Conservation (phyloP, 2,329 filamentous ascomycete species). For the Fusarium sp. region DNA sequence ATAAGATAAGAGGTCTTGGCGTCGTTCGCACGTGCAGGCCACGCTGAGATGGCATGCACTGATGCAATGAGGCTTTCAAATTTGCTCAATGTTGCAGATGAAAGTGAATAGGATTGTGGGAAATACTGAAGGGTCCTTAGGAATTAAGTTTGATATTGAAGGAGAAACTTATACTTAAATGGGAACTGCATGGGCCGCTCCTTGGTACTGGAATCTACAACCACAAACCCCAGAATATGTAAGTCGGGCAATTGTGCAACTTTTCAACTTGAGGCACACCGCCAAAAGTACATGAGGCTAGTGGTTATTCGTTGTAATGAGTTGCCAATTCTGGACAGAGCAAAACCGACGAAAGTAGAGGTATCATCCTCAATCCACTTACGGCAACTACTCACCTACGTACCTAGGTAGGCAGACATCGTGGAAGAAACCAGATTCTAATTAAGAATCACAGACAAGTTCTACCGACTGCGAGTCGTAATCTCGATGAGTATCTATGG, state of each 20-base stretch:
- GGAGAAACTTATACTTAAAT: background rate
- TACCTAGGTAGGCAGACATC: background rate
- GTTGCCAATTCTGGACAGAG: background rate
- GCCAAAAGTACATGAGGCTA: background rate
- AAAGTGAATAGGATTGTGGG: background rate
- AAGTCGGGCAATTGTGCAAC: background rate
- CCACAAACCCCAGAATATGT: background rate
- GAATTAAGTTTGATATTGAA: background rate
- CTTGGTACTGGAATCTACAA: background rate
- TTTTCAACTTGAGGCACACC: background rate
- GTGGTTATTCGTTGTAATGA: background rate
- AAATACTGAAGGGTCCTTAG: background rate
- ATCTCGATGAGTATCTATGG: background rate
- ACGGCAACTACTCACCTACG: background rate
- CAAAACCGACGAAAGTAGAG: background rate
- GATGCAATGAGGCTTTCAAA: background rate
- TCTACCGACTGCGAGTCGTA: background rate
- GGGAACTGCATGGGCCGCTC: background rate
- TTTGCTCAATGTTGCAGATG: background rate
- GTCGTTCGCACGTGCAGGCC: background rate
- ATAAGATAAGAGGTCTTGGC: conserved; percentile 38
- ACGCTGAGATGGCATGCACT: background rate
- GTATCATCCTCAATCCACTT: background rate
- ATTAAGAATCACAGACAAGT: background rate
- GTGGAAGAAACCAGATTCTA: background rate